Base-by-base conservation (phyloP, 495 filamentous ascomycete species). In the Aspergillus ellipticus region DNA sequence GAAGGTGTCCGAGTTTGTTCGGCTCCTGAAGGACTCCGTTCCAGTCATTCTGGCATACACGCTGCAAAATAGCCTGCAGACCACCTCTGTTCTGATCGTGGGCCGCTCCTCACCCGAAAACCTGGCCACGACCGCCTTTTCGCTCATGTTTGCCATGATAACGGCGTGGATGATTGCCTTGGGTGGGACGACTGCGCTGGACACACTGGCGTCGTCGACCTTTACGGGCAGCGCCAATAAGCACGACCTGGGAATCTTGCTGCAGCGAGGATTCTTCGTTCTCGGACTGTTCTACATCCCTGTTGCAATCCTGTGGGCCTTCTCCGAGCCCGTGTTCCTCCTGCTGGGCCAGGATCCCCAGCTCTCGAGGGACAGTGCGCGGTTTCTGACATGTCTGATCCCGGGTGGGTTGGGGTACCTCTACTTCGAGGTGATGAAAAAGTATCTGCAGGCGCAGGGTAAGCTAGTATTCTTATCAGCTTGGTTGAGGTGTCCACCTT, bases 71-170 rank as follows among this genome's bases (percentile, higher is more conserved):
- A 92, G 88, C 15, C 76, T 96, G 0, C 92, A 96, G 68, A 96
- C 92, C 0, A 66, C 88, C 17, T 94, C 91, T 0, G 88, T 96
- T 5, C 71, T 96, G 28, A 86, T 96, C 15, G 89, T 90, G 17
- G 92, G 92, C 19, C 84, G 90, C 9, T 75, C 89, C 8, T 90
- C 87, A 1, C 89, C 92, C 0, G 85, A 93, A 66, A 84, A 90
- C 17, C 75, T 97, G 8, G 88, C 92, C 2, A 88, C 88, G 0
- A 87, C 89, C 6, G 91, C 92, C 8, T 96, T 96, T 70, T 87
- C 88, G 0, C 90, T 93, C 72, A 92, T 96, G 92, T 97, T 96
- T 58, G 92, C 92, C 39, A 89, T 91, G 86, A 84, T 89, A 10
- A 93, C 89, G 1, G 92, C 81, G 1, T 96, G 92, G 92, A 78